Evolutionary conservation across 257 asterid genomes (phyloP), one percentile per base, ranked within the genome.

Genomic region (Agastache rugosa): DNA sequence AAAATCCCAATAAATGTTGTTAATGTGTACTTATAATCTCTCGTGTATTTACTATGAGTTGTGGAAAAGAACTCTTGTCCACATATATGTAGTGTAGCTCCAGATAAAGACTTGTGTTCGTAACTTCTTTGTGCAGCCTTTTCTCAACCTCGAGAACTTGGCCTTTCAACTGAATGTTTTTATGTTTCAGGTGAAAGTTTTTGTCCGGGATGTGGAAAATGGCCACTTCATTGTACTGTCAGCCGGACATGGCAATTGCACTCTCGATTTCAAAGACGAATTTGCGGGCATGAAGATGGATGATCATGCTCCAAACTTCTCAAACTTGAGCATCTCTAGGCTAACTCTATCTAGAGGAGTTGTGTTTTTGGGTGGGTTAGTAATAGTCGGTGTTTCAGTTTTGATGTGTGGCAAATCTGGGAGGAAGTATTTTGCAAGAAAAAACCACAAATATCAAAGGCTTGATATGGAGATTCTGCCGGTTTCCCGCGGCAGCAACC

Each of bases 391-490:
- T 16, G 76, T 79, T 15, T 83, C 87, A 2, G 73, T 83, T 58
- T 83, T 83, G 84, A 62, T 59, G 51, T 79, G 85, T 54, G 23
- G 82, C 63, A 83, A 74, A 50, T 64, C 78, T 54, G 72, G 87
- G 78, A 72, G 73, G 69, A 82, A 71, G 73, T 80, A 71, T 75
- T 71, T 79, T 72, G 76, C 82, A n/a, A 79, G 75, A 71, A 85
- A 61, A 50, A 71, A 54, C 27, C 68, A 71, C 31, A 90, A 69
- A 73, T 90, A 87, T 78, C 89, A 87, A 82, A 90, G 76, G 81
- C 83, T 87, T 14, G 96, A 87, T 60, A 83, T 74, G 93, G 96
- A 84, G 78, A 39, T 39, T 39, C 80, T 93, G 66, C 98, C 98
- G 7, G 81, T 90, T 84, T 87, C 96, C 29, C 80, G 37, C 51